A percentile compares a stretch with the other conserved stretches of the same genome.
Evolutionary conservation across 305 asterid species (phyloP).

Genomic region (Fraxinus nigra): DNA sequence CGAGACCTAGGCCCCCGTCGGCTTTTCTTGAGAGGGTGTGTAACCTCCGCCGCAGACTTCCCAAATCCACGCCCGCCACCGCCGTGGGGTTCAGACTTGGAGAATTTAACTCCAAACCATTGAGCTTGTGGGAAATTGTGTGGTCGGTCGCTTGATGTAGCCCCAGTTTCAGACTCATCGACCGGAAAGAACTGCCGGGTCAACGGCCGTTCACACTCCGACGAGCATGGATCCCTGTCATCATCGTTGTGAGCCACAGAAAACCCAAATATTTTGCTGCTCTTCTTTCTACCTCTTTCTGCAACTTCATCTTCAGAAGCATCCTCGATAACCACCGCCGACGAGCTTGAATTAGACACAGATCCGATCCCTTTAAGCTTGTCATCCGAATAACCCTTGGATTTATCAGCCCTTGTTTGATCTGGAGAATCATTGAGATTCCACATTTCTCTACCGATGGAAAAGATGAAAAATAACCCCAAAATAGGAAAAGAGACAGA

Average conservation of each 20-base stretch:
- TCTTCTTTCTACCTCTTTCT: slow-evolving; percentile 25
- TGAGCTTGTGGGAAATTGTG: slow-evolving; percentile 62
- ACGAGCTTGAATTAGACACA: too few species aligned
- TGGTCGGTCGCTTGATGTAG: slow-evolving; percentile 13
- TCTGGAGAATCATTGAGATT: too few species aligned
- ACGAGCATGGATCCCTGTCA: slow-evolving; percentile 20
- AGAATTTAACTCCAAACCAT: slow-evolving; percentile 83
- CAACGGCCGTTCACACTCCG: slow-evolving; percentile 37
- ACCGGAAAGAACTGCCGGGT: slow-evolving; percentile 85
- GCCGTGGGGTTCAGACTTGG: slow-evolving; percentile 48
- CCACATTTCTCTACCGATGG: too few species aligned
- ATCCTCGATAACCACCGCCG: slow-evolving; percentile 45
- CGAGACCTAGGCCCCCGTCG: too few species aligned
- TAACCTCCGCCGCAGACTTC: slow-evolving; percentile 28
- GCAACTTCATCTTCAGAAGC: slow-evolving; percentile 55
- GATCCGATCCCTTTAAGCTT: too few species aligned
- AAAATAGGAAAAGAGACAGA: too few species aligned
- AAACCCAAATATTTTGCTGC: slow-evolving; percentile 62
- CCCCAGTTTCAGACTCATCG: slow-evolving; percentile 40
- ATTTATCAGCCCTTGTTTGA: too few species aligned
- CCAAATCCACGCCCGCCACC: slow-evolving; percentile 23
- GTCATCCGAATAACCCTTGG: too few species aligned
- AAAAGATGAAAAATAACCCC: too few species aligned
- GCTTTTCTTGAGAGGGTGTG: too few species aligned
- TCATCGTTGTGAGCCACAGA: slow-evolving; percentile 35